Evolutionary conservation across 805 yeast genomes (phyloP).

Genomic region (Starmerella powellii): DNA sequence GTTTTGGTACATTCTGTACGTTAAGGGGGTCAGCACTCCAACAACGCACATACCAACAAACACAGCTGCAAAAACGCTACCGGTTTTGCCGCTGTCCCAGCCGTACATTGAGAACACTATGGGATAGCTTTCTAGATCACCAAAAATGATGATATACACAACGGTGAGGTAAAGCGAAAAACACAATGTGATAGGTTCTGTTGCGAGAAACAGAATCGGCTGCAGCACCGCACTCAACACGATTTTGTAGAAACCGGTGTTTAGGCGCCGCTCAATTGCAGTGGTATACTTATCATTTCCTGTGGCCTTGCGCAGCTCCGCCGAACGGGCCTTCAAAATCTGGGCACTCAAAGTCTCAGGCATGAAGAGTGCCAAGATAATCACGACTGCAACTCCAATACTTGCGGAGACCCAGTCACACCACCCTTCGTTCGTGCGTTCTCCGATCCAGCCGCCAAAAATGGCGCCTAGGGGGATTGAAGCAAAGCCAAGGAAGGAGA

Average conservation of each 20-base stretch:
- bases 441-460: conserved; percentile 43
- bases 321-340: conserved; percentile 54
- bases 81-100: conserved; percentile 15
- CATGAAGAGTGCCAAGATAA: conserved; percentile 31
- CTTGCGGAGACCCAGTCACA: conserved; percentile 12
- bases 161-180: conserved; percentile 60
- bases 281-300: conserved; percentile 33
- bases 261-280: conserved; percentile 31
- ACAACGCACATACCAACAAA: conserved; percentile 7
- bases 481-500: conserved; percentile 21
- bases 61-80: conserved; percentile 14
- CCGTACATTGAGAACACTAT: conserved; percentile 7
- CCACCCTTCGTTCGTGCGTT: conserved; percentile 33
- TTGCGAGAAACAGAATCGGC: conserved; percentile 38
- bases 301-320: conserved; percentile 38
- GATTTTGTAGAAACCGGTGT: conserved; percentile 23
- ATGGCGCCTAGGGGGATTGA: conserved; percentile 40
- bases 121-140: conserved; percentile 52
- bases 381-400: conserved; percentile 1
- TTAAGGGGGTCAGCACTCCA: conserved; percentile 5
- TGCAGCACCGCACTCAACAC: conserved; percentile 38
- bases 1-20: conserved; percentile 1
- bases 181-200: conserved; percentile 46
- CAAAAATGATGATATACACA: conserved; percentile 62
- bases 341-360: conserved; percentile 87